Percentiles rank a stretch among this genome's conserved stretches.
phyloP scores from a whole-genome alignment of 2,329 filamentous ascomycete genomes.

The Nemania sp. region DNA sequence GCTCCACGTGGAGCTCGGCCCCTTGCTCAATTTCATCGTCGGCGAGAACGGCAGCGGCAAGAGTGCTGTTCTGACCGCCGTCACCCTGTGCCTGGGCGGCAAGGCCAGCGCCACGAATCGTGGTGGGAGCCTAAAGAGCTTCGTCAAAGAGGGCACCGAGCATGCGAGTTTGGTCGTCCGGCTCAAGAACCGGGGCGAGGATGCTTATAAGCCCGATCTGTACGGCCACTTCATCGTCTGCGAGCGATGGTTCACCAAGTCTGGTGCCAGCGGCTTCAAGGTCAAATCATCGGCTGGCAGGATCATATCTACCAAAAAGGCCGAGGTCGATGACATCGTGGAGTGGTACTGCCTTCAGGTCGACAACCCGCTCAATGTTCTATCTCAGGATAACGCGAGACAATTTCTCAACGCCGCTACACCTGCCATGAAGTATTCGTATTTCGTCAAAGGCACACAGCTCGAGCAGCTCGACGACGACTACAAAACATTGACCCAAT shows the following conservation, averaged over 20 bases:
- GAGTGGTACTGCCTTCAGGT: constrained; percentile 94
- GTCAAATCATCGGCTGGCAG: constrained; percentile 73
- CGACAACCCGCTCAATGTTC: constrained; percentile 93
- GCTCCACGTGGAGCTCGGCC: constrained; percentile 82
- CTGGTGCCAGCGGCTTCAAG: constrained; percentile 80
- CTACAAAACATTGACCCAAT: constrained; percentile 81
- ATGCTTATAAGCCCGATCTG: constrained; percentile 79
- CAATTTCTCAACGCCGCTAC: constrained; percentile 89
- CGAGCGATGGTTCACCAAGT: constrained; percentile 83
- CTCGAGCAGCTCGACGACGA: constrained; percentile 90
- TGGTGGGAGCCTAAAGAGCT: constrained; percentile 82
- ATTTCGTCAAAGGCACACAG: constrained; percentile 93
- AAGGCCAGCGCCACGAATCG: constrained; percentile 93
- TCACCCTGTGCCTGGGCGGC: constrained; percentile 91
- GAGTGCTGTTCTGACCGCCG: constrained; percentile 89
- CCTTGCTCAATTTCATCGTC: constrained; percentile 96
- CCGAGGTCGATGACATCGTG: constrained; percentile 87
- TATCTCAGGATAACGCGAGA: constrained; percentile 93
- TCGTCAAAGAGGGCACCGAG: constrained; percentile 88
- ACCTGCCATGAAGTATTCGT: constrained; percentile 87
- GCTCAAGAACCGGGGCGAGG: constrained; percentile 86
- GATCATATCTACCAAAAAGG: constrained; percentile 78
- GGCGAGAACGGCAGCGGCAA: constrained; percentile 98
- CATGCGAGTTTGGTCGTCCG: constrained; percentile 76
- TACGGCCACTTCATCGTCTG: constrained; percentile 86